These are phyloP conservation scores for Harringtonia aguacate DNA, from an alignment of 2,329 filamentous ascomycete genomes.

Conservation along the genomic window DNA sequence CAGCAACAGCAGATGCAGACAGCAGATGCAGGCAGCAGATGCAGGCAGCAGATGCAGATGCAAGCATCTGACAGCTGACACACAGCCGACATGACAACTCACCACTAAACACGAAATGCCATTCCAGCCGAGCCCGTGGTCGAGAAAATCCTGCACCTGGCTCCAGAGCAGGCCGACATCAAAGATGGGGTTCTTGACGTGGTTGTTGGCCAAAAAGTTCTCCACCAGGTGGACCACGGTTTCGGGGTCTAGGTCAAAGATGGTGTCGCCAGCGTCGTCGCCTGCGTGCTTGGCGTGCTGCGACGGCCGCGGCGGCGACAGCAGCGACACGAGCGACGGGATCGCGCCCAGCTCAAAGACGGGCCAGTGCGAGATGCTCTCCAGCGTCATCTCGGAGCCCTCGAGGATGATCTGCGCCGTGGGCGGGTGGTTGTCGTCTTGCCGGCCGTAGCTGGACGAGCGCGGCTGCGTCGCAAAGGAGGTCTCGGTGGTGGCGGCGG, in stretches of 20 bases:
- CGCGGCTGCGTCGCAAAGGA: no score
- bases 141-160: slow-evolving; percentile 25
- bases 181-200: slow-evolving; percentile 40
- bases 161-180: slow-evolving; percentile 29
- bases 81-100: background rate
- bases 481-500: no score
- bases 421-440: background rate
- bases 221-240: slow-evolving; percentile 25
- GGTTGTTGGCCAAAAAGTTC: slow-evolving; percentile 35
- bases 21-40: no score
- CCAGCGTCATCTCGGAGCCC: slow-evolving; percentile 2
- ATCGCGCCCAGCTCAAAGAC: background rate
- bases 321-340: background rate
- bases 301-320: no score
- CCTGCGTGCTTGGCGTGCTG: background rate
- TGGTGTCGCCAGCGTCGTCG: background rate
- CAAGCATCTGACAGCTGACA: no score
- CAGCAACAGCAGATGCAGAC: no score
- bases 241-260: slow-evolving; percentile 11
- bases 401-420: background rate
- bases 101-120: slow-evolving; percentile 28
- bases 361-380: slow-evolving; percentile 1
- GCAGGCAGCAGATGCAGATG: no score
- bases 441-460: background rate
- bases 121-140: slow-evolving; percentile 33